A percentile compares a stretch with the other conserved stretches of the same genome.
Conservation (phyloP, 768 basidiomycete species). For the Sporobolomyces roseus region DNA sequence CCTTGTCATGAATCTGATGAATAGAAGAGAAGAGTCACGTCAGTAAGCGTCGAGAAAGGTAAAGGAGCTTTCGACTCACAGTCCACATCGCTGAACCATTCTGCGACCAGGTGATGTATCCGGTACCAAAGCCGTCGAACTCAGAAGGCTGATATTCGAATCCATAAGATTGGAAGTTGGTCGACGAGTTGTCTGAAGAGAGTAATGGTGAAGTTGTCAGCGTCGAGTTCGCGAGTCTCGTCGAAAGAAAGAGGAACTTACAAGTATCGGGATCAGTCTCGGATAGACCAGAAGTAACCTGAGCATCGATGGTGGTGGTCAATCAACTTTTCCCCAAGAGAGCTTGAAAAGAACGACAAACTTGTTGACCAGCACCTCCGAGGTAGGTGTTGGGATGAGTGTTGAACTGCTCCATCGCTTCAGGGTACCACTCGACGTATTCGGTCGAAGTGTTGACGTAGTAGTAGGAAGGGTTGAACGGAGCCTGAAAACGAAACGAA, state of each 20-base stretch:
- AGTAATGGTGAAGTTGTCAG: background rate
- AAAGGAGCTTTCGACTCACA: conserved; percentile 53
- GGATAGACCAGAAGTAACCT: conserved; percentile 61
- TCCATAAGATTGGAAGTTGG: conserved; percentile 53
- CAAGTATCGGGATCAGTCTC: conserved; percentile 56
- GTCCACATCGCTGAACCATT: conserved; percentile 68
- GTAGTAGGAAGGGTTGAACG: conserved; percentile 27
- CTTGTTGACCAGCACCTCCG: conserved; percentile 64
- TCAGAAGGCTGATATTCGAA: conserved; percentile 43
- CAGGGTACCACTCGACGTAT: conserved; percentile 49
- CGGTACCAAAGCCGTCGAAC: conserved; percentile 55
- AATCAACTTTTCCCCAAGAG: too few species aligned
- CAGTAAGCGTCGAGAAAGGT: background rate
- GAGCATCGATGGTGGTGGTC: too few species aligned
- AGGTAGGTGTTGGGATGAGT: conserved; percentile 30
- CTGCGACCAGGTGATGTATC: conserved; percentile 79
- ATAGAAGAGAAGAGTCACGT: background rate
- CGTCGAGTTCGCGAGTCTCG: background rate
- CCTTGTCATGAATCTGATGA: conserved; percentile 55
- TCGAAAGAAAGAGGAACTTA: background rate
- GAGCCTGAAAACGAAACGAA: conserved; percentile 1
- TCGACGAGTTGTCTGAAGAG: conserved; percentile 25
- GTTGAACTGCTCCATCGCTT: conserved; percentile 54
- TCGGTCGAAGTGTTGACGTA: conserved; percentile 21
- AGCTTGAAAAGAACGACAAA: too few species aligned